Conservation (phyloP, 192 early-diverging fungal genomes). For the Linnemannia schmuckeri region DNA sequence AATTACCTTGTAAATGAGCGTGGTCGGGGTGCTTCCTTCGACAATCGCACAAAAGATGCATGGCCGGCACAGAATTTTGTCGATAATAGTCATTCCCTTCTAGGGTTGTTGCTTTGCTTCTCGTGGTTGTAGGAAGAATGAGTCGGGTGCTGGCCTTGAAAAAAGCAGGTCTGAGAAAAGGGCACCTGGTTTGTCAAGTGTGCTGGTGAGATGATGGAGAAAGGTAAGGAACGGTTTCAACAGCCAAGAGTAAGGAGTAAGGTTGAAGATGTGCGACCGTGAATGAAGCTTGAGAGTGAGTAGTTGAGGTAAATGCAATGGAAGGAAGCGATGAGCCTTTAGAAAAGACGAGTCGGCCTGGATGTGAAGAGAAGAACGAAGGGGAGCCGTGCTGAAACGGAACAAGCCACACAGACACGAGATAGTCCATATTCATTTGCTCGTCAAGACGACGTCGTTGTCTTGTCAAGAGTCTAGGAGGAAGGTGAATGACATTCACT, state of each 20-base stretch:
- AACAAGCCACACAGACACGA: not conserved
- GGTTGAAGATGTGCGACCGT: not conserved
- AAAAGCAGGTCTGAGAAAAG: not conserved
- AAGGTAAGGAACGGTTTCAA: not conserved
- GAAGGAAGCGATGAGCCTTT: not conserved
- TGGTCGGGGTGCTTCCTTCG: slow-evolving; percentile 19
- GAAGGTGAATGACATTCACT: not conserved
- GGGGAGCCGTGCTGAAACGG: not conserved
- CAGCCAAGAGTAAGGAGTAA: not conserved
- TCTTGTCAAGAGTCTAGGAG: too few relatives aligned
- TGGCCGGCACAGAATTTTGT: slow-evolving; percentile 40
- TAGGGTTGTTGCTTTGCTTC: not conserved
- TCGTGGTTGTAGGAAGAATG: not conserved
- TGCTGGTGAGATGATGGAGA: not conserved
- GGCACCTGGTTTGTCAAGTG: not conserved
- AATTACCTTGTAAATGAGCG: slow-evolving; percentile 48
- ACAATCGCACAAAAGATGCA: slow-evolving; percentile 55
- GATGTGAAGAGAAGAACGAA: not conserved
- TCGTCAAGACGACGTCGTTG: too few relatives aligned
- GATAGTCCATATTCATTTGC: not conserved
- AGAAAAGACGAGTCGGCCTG: not conserved
- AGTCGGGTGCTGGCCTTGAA: not conserved
- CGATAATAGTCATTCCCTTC: slow-evolving; percentile 27
- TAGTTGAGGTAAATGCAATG: not conserved
- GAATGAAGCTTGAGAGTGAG: not conserved